Percentiles rank a stretch among this genome's conserved stretches.
Conservation (phyloP, 371 early-diverging fungal genomes). For the Rhizopus microsporus region DNA sequence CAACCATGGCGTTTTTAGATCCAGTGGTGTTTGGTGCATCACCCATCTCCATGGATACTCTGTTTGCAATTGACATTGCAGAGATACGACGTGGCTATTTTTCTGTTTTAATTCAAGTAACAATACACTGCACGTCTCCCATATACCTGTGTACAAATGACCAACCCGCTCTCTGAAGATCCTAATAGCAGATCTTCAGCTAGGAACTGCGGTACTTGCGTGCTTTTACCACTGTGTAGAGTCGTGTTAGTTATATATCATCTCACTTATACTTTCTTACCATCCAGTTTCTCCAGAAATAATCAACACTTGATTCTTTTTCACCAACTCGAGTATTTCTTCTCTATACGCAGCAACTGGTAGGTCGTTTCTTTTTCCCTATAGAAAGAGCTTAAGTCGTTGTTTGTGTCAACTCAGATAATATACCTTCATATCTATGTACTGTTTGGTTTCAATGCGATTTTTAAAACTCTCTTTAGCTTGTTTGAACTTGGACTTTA, state of each 20-base stretch:
- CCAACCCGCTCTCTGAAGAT: constrained; percentile 37
- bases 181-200: constrained; percentile 59
- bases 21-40: constrained; percentile 56
- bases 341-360: constrained; percentile 65
- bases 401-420: not conserved
- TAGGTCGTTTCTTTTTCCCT: constrained; percentile 57
- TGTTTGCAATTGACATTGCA: constrained; percentile 88
- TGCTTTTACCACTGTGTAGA: constrained; percentile 84
- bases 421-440: constrained; percentile 39
- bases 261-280: constrained; percentile 31
- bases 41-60: constrained; percentile 85
- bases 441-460: constrained; percentile 33
- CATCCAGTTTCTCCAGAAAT: constrained; percentile 92
- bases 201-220: constrained; percentile 90
- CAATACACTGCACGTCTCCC: not conserved
- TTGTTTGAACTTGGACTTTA: constrained; percentile 15
- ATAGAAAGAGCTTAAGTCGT: constrained; percentile 1
- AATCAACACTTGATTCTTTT: constrained; percentile 69
- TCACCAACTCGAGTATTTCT: constrained; percentile 53
- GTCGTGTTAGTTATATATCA: constrained; percentile 24
- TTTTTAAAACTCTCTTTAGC: constrained; percentile 31
- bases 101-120: not conserved
- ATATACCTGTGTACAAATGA: constrained; percentile 87
- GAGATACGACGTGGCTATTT: constrained; percentile 89
- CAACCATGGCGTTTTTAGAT: constrained; percentile 63